Conservation (phyloP, 805 yeast species). For the Sungouiozyma ichnusensis region DNA sequence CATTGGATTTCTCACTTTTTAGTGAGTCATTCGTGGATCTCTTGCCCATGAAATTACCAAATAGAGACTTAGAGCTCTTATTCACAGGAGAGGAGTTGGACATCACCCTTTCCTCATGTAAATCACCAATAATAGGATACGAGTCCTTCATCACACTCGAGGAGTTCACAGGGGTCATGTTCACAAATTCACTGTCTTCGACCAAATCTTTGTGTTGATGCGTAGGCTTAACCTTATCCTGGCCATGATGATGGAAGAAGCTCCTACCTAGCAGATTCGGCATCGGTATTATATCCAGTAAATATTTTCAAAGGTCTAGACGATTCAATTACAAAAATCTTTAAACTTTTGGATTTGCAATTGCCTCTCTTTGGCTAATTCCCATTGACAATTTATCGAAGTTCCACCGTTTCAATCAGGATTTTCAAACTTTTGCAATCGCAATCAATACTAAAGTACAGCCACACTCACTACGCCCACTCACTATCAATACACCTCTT, state of each 20-base stretch:
- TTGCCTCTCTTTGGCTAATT: too few relatives aligned
- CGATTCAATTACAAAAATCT: too few relatives aligned
- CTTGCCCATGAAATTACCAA: conserved; percentile 23
- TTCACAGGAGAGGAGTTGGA: conserved; percentile 5
- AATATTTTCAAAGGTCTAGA: too few relatives aligned
- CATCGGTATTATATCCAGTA: too few relatives aligned
- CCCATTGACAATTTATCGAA: too few relatives aligned
- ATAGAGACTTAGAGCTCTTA: conserved; percentile 19
- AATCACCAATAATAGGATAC: background rate
- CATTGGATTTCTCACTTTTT: conserved; percentile 23
- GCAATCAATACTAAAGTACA: too few relatives aligned
- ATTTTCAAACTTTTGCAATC: background rate
- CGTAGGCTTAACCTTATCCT: background rate
- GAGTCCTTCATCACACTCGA: background rate
- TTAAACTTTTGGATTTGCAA: too few relatives aligned
- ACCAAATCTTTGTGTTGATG: background rate
- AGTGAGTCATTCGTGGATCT: conserved; percentile 25
- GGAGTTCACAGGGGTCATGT: background rate
- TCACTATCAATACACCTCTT: too few relatives aligned
- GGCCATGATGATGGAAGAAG: conserved; percentile 11
- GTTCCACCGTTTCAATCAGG: background rate
- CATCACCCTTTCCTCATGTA: background rate
- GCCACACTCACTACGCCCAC: too few relatives aligned
- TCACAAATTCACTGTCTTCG: background rate
- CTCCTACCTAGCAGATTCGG: conserved; percentile 20